A percentile compares a stretch with the other conserved stretches of the same genome.
Conservation (phyloP, 78 protist genomes). For the Dictyostelium intermedium region DNA sequence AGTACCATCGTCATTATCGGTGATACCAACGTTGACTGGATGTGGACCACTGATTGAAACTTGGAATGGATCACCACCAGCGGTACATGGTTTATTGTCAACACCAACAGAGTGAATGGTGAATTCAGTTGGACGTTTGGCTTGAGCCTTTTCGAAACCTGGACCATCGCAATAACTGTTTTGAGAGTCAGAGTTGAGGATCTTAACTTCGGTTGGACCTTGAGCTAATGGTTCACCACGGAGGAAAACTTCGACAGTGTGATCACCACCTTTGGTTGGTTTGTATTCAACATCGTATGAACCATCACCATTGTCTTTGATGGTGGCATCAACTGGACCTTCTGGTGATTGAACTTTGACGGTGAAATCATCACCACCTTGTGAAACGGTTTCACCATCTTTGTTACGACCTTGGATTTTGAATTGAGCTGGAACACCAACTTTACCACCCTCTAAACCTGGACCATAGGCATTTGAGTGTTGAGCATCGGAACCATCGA, state of each 20-base stretch:
- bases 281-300: conserved; percentile 70
- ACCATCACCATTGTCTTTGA: conserved; percentile 80
- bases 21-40: conserved; percentile 40
- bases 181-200: conserved; percentile 51
- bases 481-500: conserved; percentile 75
- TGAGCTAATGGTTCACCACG: conserved; percentile 77
- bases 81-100: conserved; percentile 20
- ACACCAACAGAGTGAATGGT: conserved; percentile 70
- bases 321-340: conserved; percentile 69
- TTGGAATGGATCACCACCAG: conserved; percentile 85
- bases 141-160: conserved; percentile 78
- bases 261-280: conserved; percentile 78
- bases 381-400: conserved; percentile 59
- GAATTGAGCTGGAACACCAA: conserved; percentile 77
- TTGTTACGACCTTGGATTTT: conserved; percentile 80
- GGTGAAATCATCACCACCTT: conserved; percentile 83
- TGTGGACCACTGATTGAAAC: conserved; percentile 67
- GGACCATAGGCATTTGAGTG: conserved; percentile 80
- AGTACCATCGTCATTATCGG: conserved; percentile 87
- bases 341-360: conserved; percentile 72
- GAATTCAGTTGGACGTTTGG: conserved; percentile 79
- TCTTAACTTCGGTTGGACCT: conserved; percentile 38
- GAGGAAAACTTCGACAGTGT: conserved; percentile 63
- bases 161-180: conserved; percentile 71
- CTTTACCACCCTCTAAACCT: conserved; percentile 79